Base-by-base conservation (phyloP, 2,329 filamentous ascomycete species). In the Helicocarpus griseus region DNA sequence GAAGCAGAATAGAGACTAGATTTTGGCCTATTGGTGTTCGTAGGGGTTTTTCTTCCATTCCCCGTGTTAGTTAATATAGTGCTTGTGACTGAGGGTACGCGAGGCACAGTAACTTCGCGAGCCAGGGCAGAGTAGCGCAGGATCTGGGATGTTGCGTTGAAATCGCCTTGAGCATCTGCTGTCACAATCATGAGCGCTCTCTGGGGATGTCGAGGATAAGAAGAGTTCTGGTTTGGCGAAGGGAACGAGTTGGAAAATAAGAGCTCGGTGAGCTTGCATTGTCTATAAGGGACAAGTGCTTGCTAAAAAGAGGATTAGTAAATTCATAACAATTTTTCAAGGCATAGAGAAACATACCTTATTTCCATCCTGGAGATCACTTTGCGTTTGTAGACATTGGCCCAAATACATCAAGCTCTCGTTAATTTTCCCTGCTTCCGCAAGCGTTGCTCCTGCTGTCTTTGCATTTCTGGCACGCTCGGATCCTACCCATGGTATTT, bases 341-440 rank as follows among this genome's bases (percentile, higher is more conserved):
- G 46, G n/a, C 24, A 31, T 2, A 36, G 19, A 19, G 11, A 26
- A 41, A 61, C 66, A 44, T 75, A 87, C 86, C 79, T 88, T 91
- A 64, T 78, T 81, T 11, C 82, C 83, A 56, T 77, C 83, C 40
- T 84, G 83, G 29, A 83, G 78, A 60, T 91, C 88, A 54, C 86
- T 90, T 66, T 96, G 91, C 77, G 95, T 91, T 65, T 97, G 91
- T 60, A 98, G 78, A 65, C 93, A 98, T 64, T 97, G 93, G 0
- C 93, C 93, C 1, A 98, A 78, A 65, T 96, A 97, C 93, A 98
- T 98, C 64, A 98, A 73, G 63, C 88, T 95, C 69, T 96, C 90
- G 63, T 98, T 98, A 66, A 98, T 98, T 72, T 97, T 97, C 49
- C 93, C 93, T 33, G 91, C 93, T 72, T 98, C 93, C 0, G 87